phyloP scores from a whole-genome alignment of 257 asterid species.

The Orobanche coerulescens region DNA sequence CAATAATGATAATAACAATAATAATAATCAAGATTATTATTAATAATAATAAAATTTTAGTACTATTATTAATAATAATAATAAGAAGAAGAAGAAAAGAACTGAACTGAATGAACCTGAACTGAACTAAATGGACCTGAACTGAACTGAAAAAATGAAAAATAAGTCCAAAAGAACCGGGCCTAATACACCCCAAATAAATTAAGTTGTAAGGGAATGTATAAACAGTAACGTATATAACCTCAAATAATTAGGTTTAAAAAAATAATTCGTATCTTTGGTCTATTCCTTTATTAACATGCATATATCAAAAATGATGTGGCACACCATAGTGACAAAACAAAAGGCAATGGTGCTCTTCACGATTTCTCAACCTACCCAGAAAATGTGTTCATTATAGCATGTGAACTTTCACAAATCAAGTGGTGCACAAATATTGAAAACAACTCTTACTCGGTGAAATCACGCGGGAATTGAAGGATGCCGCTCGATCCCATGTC shows the following conservation, averaged over 20 bases:
- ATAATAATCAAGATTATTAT: too few relatives aligned
- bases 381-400: not conserved
- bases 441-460: constrained; percentile 76
- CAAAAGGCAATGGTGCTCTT: not conserved
- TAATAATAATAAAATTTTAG: too few relatives aligned
- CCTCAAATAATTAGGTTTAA: not conserved
- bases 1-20: too few relatives aligned
- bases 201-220: not conserved
- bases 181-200: too few relatives aligned
- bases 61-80: too few relatives aligned
- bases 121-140: too few relatives aligned
- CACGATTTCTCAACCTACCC: constrained; percentile 10
- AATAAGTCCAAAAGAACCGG: too few relatives aligned
- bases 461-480: constrained; percentile 60
- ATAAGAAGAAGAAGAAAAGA: too few relatives aligned
- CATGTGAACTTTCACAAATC: constrained; percentile 3
- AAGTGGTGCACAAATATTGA: constrained; percentile 14
- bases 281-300: not conserved
- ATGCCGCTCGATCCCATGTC: constrained; percentile 45
- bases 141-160: too few relatives aligned
- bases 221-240: not conserved
- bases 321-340: not conserved
- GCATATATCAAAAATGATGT: not conserved
- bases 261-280: not conserved
- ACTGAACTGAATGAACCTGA: too few relatives aligned